Evolutionary conservation across 2,329 filamentous ascomycete species (phyloP), one percentile per base, ranked within the genome.

Genomic region (Botrytis porri): DNA sequence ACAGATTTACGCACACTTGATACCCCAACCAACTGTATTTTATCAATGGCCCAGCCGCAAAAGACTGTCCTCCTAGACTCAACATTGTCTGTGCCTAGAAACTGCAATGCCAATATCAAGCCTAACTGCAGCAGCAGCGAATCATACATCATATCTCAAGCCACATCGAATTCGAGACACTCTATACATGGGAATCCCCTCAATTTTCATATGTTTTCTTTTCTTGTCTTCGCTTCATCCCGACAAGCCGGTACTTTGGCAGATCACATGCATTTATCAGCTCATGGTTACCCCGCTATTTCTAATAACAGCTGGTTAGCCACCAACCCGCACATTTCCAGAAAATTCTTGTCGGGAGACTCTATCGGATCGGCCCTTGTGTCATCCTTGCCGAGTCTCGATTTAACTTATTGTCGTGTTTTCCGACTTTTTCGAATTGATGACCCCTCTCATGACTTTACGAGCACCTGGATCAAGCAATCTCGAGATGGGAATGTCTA

Each of bases 201-300:
- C 64, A 39, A 54, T 29, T 66, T 65, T 37, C 63, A 48, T 37
- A 51, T 54, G 32, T 12, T 67, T 54, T 39, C 14, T 22, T 4
- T 18, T 45, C 43, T 67, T 25, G 41, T 14, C 22, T 39, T 66
- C 32, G 43, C 64, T 66, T 54, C 32, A n/a, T 39, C 51, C 45
- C 64, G 64, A 54, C 32, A 29, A 54, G 16, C 35, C 25, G 22
- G n/a, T 45, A 67, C 35, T 54, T 35, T 67, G 22, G 25, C 45
- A 54, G 35, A 54, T 67, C 64, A 67, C 64, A 67, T 67, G 64
- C 45, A 29, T 54, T 51, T 25, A 66, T 51, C 63, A 66, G 43
- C 45, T 66, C 63, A 66, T 37, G n/a, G n/a, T 37, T 66, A 66
- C 63, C 63, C 63, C 63, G 63, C 63, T 39, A 39, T 51, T 25